Conservation (phyloP, 2,329 filamentous ascomycete genomes). For the Talaromyces sp. region DNA sequence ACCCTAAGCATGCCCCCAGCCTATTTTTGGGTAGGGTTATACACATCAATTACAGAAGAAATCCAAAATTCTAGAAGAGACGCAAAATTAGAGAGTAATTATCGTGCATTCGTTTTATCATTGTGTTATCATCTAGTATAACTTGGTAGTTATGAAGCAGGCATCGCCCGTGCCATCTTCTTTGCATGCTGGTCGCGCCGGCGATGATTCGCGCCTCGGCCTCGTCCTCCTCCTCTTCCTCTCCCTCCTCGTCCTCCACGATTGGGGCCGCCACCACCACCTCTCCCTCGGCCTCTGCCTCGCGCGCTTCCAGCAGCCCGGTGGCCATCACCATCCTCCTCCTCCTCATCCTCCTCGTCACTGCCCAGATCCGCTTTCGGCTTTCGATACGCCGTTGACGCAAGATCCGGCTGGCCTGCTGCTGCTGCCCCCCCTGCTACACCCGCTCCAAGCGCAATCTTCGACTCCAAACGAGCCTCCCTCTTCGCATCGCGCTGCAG, state of each 20-base stretch:
- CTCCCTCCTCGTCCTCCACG: constrained; percentile 34
- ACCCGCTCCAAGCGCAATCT: constrained; percentile 61
- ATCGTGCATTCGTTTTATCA: background rate
- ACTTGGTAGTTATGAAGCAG: background rate
- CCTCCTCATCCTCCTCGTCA: constrained; percentile 12
- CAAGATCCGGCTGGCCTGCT: constrained; percentile 57
- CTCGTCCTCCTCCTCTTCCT: constrained; percentile 41
- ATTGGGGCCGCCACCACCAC: constrained; percentile 39
- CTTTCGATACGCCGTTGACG: constrained; percentile 59
- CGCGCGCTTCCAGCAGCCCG: constrained; percentile 18
- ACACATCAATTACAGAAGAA: too few species aligned
- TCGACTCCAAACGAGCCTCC: constrained; percentile 64
- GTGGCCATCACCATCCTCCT: constrained; percentile 17
- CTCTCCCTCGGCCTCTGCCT: constrained; percentile 39
- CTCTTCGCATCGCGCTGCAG: constrained; percentile 65
- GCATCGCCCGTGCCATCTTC: constrained; percentile 47
- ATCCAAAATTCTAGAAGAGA: too few species aligned
- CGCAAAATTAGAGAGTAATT: background rate
- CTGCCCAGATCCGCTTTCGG: constrained; percentile 41
- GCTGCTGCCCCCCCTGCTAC: constrained; percentile 14
- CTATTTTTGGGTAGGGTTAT: too few species aligned
- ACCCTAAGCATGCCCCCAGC: too few species aligned
- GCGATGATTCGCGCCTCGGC: constrained; percentile 74
- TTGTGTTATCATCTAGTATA: background rate
- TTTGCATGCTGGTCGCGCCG: constrained; percentile 63